These are phyloP conservation scores for Fraxinus anomala DNA, from an alignment of 257 asterid species.

Conservation along the genomic window DNA sequence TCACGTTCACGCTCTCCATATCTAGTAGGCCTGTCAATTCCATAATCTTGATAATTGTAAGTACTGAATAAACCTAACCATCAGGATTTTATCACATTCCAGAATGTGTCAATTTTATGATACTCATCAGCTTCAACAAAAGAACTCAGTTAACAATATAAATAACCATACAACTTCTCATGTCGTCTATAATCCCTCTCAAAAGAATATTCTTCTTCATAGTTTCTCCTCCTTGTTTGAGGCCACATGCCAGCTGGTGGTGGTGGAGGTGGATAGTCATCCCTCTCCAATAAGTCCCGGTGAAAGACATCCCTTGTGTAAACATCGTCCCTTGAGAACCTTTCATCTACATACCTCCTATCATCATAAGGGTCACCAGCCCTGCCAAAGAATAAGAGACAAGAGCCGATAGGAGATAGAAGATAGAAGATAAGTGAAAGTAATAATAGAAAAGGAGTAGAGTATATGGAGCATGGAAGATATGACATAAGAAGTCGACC, in stretches of 20 bases:
- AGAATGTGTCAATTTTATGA: slow-evolving; percentile 35
- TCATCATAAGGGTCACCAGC: slow-evolving; percentile 84
- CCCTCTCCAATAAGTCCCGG: slow-evolving; percentile 79
- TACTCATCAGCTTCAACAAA: slow-evolving; percentile 45
- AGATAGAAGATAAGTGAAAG: slow-evolving; percentile 34
- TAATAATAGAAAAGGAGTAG: slow-evolving; percentile 28
- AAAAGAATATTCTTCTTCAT: slow-evolving; percentile 70
- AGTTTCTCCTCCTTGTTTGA: slow-evolving; percentile 79
- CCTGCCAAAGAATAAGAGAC: slow-evolving; percentile 65
- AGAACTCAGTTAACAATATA: slow-evolving; percentile 34
- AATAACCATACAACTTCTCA: slow-evolving; percentile 74
- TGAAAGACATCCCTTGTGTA: slow-evolving; percentile 72
- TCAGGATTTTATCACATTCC: slow-evolving; percentile 28
- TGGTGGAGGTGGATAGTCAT: slow-evolving; percentile 71
- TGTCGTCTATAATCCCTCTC: slow-evolving; percentile 85
- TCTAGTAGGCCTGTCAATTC: slow-evolving; percentile 74
- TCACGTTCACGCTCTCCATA: slow-evolving; percentile 78
- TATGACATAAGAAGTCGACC: neutral
- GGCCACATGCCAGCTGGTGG: slow-evolving; percentile 73
- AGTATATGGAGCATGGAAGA: neutral
- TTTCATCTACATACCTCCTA: slow-evolving; percentile 90
- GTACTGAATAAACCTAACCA: slow-evolving; percentile 31
- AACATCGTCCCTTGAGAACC: slow-evolving; percentile 80
- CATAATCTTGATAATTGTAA: slow-evolving; percentile 47
- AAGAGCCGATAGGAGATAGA: slow-evolving; percentile 32